A percentile compares a stretch with the other conserved stretches of the same genome.
phyloP scores from a whole-genome alignment of 78 protist genomes.

The Dictyostelium purpureum region DNA sequence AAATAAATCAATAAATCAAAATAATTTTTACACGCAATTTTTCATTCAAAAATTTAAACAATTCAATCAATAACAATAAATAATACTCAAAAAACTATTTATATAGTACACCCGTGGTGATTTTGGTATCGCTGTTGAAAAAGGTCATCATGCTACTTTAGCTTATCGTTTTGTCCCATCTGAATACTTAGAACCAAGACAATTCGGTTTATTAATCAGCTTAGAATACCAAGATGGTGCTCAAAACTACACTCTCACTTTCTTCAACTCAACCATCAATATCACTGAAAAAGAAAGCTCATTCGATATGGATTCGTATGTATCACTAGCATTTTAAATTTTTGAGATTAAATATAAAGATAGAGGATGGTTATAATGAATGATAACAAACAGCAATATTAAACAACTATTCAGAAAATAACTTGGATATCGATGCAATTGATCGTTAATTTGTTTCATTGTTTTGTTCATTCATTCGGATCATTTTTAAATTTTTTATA shows the following conservation, averaged over 20 bases:
- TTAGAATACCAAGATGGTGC: constrained; percentile 38
- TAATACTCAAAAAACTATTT: background rate
- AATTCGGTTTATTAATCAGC: constrained; percentile 57
- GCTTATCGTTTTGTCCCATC: constrained; percentile 74
- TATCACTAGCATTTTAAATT: too few species aligned
- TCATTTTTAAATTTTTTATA: too few species aligned
- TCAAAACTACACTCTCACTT: constrained; percentile 60
- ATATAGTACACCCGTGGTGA: constrained; percentile 66
- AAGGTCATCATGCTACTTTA: constrained; percentile 63
- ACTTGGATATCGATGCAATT: too few species aligned
- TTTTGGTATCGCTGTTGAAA: constrained; percentile 46
- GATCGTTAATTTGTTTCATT: too few species aligned
- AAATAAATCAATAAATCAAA: too few species aligned
- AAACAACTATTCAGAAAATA: too few species aligned
- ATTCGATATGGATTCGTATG: constrained; percentile 64
- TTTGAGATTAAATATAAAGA: too few species aligned
- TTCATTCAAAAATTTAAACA: background rate
- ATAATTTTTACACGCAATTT: background rate
- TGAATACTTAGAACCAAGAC: constrained; percentile 66
- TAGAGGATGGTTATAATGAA: too few species aligned
- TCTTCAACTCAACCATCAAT: constrained; percentile 68
- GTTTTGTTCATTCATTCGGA: too few species aligned
- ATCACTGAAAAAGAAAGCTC: constrained; percentile 45
- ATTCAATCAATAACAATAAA: background rate
- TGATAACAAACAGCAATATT: too few species aligned